Evolutionary conservation across 2,329 filamentous ascomycete species (phyloP), one percentile per base, ranked within the genome.

Genomic region (Clonostachys chloroleuca): DNA sequence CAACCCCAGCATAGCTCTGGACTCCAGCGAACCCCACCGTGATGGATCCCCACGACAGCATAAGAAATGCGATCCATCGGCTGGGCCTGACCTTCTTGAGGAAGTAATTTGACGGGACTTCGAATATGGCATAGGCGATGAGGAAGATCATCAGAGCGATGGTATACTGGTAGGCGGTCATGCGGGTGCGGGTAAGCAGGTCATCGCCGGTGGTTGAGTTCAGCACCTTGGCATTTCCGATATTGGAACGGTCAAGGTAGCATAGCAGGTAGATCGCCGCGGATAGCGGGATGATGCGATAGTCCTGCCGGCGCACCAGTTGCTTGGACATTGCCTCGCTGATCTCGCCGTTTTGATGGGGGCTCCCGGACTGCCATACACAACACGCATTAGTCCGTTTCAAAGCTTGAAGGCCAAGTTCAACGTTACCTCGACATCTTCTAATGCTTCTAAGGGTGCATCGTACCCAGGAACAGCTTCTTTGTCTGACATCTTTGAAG

Each of bases 141-240:
- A 86, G 79, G 47, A 86, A 75, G 51, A 85, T 75, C 57, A 77
- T 73, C 42, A 87, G 76, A 7, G 72, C 72, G 40, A 75, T 64
- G 56, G 78, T 78, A 64, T 81, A 89, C 56, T 86, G 72, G 57
- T 75, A 70, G 45, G 76, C 71, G 2, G 77, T 80, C 77, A 87
- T 85, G 52, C 72, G 54, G 2, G 83, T 83, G 56, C 81, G 75
- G 16, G 73, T 69, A 35, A 86, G 74, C 53, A 89, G 74, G 64
- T 86, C 82, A 59, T 87, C 69, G 41, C 72, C 61, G 1, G 76
- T 77, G 12, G 78, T 70, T 17, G 74, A 67, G 58, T 88, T 87
- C 51, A 87, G 70, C 24, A 86, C 79, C 62, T 80, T 83, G 40
- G 83, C 82, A 59, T 86, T 86, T 57, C 82, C 83, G 48, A 88